phyloP scores from a whole-genome alignment of 108 stramenopile species.

The Nitzschia palea region DNA sequence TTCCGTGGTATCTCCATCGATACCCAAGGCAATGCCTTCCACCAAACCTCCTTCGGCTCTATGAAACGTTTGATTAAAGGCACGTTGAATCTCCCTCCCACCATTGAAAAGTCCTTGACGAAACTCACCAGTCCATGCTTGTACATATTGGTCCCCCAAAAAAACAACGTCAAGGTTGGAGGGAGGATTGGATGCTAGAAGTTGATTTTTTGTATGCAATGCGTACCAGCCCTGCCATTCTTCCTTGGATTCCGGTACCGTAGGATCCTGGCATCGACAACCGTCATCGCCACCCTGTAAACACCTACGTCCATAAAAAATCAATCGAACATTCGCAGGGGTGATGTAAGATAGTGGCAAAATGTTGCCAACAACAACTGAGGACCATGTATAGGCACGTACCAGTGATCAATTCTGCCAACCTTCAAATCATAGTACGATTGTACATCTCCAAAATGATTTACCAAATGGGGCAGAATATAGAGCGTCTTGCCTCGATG shows the following conservation, averaged over 20 bases:
- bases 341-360: background rate
- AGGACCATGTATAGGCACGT: too few relatives aligned
- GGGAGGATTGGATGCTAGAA: slow-evolving; percentile 29
- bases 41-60: slow-evolving; percentile 40
- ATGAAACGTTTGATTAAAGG: slow-evolving; percentile 45
- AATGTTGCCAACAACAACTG: background rate
- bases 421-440: slow-evolving; percentile 54
- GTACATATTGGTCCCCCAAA: slow-evolving; percentile 66
- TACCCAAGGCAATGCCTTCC: slow-evolving; percentile 66
- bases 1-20: slow-evolving; percentile 60
- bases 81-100: slow-evolving; percentile 40
- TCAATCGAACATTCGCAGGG: background rate
- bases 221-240: slow-evolving; percentile 39
- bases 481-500: slow-evolving; percentile 5
- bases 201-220: slow-evolving; percentile 50
- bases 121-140: slow-evolving; percentile 52
- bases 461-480: slow-evolving; percentile 14
- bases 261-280: slow-evolving; percentile 62
- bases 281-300: slow-evolving; percentile 43
- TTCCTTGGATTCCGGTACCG: slow-evolving; percentile 34
- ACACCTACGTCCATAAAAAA: background rate
- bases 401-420: slow-evolving; percentile 73
- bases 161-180: slow-evolving; percentile 66
- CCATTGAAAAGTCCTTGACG: background rate
- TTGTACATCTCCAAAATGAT: slow-evolving; percentile 50